phyloP scores from a whole-genome alignment of 2,329 filamentous ascomycete genomes.

The Akanthomyces dipterigenus region DNA sequence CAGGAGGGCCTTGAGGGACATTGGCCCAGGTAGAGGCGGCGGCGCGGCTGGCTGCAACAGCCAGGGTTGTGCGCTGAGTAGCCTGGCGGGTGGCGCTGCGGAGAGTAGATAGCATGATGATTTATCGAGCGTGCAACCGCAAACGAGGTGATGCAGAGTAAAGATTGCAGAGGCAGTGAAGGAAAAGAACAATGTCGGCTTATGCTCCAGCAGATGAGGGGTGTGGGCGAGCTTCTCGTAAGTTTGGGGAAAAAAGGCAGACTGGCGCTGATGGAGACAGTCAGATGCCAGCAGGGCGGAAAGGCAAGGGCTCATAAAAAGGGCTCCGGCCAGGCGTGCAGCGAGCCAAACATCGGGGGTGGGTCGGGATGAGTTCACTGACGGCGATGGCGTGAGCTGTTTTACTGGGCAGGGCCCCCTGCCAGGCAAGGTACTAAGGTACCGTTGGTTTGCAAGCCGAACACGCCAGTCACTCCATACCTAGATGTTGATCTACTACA shows the following conservation, averaged over 20 bases:
- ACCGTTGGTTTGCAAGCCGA: background rate
- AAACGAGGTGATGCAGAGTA: slow-evolving; percentile 10
- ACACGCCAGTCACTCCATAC: background rate
- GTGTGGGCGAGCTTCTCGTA: slow-evolving; percentile 1
- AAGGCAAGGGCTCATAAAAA: background rate
- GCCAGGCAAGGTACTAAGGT: too few species aligned
- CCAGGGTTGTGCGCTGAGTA: slow-evolving; percentile 33
- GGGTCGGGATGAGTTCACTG: slow-evolving; percentile 9
- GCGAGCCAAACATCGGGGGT: slow-evolving; percentile 12
- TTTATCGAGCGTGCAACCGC: background rate
- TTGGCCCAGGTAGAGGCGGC: slow-evolving; percentile 80
- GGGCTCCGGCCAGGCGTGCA: background rate
- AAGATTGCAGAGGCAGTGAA: slow-evolving; percentile 1
- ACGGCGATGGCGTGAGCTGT: slow-evolving; percentile 6
- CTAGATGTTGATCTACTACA: too few species aligned
- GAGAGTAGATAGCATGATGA: slow-evolving; percentile 50
- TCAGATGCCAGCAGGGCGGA: slow-evolving; percentile 4
- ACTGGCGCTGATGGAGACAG: background rate
- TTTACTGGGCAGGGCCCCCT: background rate
- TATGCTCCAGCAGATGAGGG: background rate
- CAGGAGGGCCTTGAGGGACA: slow-evolving; percentile 89
- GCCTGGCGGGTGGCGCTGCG: slow-evolving; percentile 47
- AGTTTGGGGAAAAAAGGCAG: background rate
- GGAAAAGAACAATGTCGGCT: background rate
- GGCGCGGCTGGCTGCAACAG: slow-evolving; percentile 40